Evolutionary conservation across 305 asterid species (phyloP).

Genomic region (Plantago lanceolata): DNA sequence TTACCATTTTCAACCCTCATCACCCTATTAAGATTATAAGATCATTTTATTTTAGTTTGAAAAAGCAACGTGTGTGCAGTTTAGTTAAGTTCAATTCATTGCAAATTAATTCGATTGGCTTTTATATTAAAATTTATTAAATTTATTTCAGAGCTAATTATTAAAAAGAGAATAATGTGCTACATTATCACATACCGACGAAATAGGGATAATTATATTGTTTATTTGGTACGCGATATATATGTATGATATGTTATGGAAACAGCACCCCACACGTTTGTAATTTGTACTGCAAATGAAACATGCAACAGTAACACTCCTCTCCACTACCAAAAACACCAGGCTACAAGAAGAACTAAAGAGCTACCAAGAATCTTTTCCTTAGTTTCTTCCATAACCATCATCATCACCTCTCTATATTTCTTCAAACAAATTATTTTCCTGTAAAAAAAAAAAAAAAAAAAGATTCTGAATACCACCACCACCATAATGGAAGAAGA

Average conservation of each 20-base stretch:
- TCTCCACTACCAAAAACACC: constrained; percentile 25
- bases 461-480: neutral
- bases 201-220: constrained; percentile 24
- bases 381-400: constrained; percentile 29
- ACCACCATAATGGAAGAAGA: constrained; percentile 67
- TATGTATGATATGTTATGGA: neutral
- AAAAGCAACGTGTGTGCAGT: no score
- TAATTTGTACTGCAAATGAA: constrained; percentile 35
- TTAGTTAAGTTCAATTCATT: no score
- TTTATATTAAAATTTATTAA: no score
- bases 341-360: constrained; percentile 12
- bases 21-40: no score
- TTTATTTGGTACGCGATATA: neutral
- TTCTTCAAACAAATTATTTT: constrained; percentile 23
- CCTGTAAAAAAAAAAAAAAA: neutral
- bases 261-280: constrained; percentile 26
- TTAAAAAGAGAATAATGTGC: no score
- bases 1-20: no score
- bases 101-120: no score
- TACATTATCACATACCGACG: constrained; percentile 35
- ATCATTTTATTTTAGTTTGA: no score
- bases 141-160: no score
- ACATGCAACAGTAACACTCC: constrained; percentile 24
- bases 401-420: constrained; percentile 30
- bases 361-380: constrained; percentile 7